Base-by-base conservation (phyloP, 352 stramenopile species). In the Phytopythium cucurbitacearum region DNA sequence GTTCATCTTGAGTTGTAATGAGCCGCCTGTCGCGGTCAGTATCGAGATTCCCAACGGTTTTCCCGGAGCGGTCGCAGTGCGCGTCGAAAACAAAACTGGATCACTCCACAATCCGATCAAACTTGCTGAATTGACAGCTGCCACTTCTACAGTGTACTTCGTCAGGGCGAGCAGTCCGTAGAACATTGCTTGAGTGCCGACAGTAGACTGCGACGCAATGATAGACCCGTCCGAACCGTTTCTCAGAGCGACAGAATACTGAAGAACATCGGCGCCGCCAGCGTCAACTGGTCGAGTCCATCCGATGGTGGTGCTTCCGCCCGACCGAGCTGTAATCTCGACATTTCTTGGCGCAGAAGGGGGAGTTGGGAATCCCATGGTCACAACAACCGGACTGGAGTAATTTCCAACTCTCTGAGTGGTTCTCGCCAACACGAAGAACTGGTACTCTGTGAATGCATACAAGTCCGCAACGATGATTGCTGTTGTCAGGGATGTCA, bases 231-330 rank as follows among this genome's bases (percentile, higher is more conserved):
- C 47, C 1, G 2, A 33, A 0, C 10, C 48, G n/a, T 33, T 55
- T 21, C 28, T 60, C 3, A 76, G 47, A n/a, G 54, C 53, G 1
- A 78, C 53, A 7, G 53, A 58, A 42, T 87, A 87, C 0, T 53
- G 41, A 11, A 50, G 11, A 47, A 87, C 65, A 21, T 32, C n/a
- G 2, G 57, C 61, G 0, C 76, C 76, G 12, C 76, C 76, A 13
- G 9, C 58, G 51, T 87, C 74, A 16, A 76, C 59, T 3, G 76
- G 71, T 39, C 60, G 28, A 5, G 42, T 54, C 76, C 76, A 87
- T 1, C 62, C 67, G 15, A 87, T 37, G n/a, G 59, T 75, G 7
- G 59, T 65, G 13, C 69, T 67, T 1, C 76, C 76, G 37, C 76
- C 76, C 3, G 73, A 79, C 21, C 49, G 52, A 42, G 51, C 65